phyloP scores from a whole-genome alignment of 768 basidiomycete genomes.

The Royoungia palumana region DNA sequence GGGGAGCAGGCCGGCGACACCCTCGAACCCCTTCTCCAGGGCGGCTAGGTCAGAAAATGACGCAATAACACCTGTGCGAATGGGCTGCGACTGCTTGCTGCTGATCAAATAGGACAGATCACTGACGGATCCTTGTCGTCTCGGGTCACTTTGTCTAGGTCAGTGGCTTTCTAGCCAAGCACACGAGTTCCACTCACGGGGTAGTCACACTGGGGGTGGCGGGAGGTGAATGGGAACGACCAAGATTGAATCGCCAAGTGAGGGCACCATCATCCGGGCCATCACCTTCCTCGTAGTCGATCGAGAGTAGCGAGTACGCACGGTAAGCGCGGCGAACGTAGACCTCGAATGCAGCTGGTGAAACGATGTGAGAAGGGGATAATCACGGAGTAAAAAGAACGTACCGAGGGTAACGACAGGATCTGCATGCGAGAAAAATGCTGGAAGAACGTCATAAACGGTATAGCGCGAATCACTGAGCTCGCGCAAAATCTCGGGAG shows the following conservation, averaged over 20 bases:
- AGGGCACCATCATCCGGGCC: conserved; percentile 76
- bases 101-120: conserved; percentile 92
- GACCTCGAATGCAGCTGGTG: conserved; percentile 88
- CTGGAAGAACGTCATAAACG: conserved; percentile 93
- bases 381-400: conserved; percentile 21
- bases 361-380: conserved; percentile 1
- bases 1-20: conserved; percentile 71
- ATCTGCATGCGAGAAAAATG: conserved; percentile 90
- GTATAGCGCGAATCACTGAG: conserved; percentile 95
- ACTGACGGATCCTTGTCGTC: conserved; percentile 89
- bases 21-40: conserved; percentile 69
- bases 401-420: conserved; percentile 78
- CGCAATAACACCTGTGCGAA: conserved; percentile 87
- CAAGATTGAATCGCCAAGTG: conserved; percentile 95
- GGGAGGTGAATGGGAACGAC: conserved; percentile 82
- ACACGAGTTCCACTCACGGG: conserved; percentile 20
- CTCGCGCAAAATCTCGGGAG: conserved; percentile 84
- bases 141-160: conserved; percentile 46
- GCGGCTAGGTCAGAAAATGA: conserved; percentile 78
- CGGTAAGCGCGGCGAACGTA: conserved; percentile 95
- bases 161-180: not conserved
- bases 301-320: conserved; percentile 84
- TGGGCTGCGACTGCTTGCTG: conserved; percentile 81
- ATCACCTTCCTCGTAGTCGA: conserved; percentile 95
- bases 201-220: conserved; percentile 66